phyloP scores from a whole-genome alignment of 139 green algal genomes.

The Picochlorum sp. region DNA sequence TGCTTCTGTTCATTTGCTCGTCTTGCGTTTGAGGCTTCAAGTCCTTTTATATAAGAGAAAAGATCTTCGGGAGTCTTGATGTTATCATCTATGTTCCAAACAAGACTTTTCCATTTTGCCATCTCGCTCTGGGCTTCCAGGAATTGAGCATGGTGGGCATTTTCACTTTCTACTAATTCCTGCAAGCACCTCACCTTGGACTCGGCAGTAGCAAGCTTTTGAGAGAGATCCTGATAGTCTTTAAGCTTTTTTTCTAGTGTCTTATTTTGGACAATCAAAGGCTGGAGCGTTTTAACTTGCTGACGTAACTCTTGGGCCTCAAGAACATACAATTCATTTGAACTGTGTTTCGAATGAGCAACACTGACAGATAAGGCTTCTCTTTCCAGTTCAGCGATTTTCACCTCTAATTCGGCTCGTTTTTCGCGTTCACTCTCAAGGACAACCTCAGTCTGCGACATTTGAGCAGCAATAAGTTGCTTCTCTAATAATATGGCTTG shows the following conservation, averaged over 20 bases:
- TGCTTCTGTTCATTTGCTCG: no score
- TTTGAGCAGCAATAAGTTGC: no score
- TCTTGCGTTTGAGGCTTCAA: constrained; percentile 17
- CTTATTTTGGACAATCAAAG: not conserved
- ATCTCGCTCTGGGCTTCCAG: constrained; percentile 9
- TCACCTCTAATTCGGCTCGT: no score
- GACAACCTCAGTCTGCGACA: no score
- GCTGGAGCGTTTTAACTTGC: not conserved
- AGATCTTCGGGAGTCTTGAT: constrained; percentile 21
- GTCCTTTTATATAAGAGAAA: constrained; percentile 8
- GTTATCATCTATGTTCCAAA: constrained; percentile 12
- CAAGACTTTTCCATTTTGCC: constrained; percentile 11
- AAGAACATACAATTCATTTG: no score
- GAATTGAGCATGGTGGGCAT: constrained; percentile 1
- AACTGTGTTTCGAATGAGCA: no score
- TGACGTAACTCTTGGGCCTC: no score
- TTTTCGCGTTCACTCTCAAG: no score
- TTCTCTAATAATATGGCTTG: no score
- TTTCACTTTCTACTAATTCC: constrained; percentile 7
- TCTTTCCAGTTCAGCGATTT: no score
- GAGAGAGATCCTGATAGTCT: not conserved
- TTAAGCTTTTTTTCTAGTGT: not conserved
- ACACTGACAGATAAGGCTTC: no score
- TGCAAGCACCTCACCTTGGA: constrained; percentile 2
- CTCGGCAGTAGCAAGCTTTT: constrained; percentile 13